Evolutionary conservation across 768 basidiomycete species (phyloP).

Genomic region (Lactifluus rugatus): DNA sequence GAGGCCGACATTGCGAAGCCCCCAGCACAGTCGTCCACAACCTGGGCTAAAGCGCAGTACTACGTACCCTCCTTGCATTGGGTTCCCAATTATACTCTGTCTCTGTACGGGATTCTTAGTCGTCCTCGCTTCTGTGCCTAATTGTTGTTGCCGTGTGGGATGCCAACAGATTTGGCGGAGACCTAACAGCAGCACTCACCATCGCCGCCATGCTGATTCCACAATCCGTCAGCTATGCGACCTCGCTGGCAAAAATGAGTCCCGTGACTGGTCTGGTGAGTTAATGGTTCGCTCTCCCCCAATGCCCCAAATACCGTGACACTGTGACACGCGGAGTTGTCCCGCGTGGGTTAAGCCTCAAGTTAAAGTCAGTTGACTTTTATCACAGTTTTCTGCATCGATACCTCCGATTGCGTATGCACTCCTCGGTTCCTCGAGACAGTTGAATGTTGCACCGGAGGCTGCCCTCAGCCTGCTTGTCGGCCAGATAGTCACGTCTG

Average conservation of each 20-base stretch:
- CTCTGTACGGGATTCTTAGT: constrained; percentile 40
- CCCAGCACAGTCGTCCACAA: not conserved
- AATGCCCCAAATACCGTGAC: not conserved
- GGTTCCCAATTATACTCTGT: constrained; percentile 68
- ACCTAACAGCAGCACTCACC: constrained; percentile 78
- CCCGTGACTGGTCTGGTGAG: constrained; percentile 79
- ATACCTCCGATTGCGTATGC: constrained; percentile 86
- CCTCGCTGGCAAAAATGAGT: constrained; percentile 74
- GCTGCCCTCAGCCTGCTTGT: constrained; percentile 80
- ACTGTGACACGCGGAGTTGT: not conserved
- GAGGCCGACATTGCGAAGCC: constrained; percentile 5
- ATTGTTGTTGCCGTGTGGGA: constrained; percentile 30
- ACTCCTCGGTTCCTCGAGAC: constrained; percentile 76
- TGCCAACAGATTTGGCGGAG: constrained; percentile 43
- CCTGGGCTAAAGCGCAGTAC: constrained; percentile 49
- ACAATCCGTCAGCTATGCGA: constrained; percentile 86
- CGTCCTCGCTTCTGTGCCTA: constrained; percentile 1
- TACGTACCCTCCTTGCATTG: constrained; percentile 71
- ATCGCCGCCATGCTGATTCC: constrained; percentile 80
- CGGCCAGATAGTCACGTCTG: constrained; percentile 74
- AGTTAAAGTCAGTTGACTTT: too few species aligned
- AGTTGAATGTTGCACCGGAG: constrained; percentile 80
- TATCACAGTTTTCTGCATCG: constrained; percentile 65
- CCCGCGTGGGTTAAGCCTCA: too few species aligned
- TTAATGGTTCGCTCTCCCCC: constrained; percentile 9